Conservation (phyloP, 129 eudicot species). For the Apium graveolens region DNA sequence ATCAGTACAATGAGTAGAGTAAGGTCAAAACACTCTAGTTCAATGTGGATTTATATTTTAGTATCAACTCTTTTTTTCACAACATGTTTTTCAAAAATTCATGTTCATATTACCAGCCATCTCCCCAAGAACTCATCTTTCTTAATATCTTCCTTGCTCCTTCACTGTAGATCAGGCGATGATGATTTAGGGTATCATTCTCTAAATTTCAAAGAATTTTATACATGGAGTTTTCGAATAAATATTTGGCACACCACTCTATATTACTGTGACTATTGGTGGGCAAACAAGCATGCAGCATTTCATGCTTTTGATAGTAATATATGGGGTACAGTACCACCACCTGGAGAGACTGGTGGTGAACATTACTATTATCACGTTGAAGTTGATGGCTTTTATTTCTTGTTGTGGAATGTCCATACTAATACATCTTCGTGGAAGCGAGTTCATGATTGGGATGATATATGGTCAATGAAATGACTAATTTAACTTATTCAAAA, state of each 20-base stretch:
- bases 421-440: no score
- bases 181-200: background rate
- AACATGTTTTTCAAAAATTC: background rate
- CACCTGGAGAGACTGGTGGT: no score
- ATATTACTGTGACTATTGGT: background rate
- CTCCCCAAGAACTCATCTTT: background rate
- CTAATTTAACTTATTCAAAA: no score
- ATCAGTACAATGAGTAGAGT: background rate
- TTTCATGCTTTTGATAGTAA: background rate
- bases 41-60: background rate
- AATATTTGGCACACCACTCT: background rate
- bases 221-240: background rate
- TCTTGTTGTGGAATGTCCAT: no score
- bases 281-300: background rate
- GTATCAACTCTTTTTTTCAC: background rate
- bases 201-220: background rate
- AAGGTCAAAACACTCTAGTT: no score
- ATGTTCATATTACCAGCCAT: background rate
- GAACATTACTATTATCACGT: no score
- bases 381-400: no score
- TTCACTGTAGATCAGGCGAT: background rate
- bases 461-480: no score
- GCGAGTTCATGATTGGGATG: no score
- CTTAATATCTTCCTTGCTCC: no score
- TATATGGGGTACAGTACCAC: no score